Evolutionary conservation across 352 stramenopile species (phyloP).

Genomic region (Globisporangium lucens): DNA sequence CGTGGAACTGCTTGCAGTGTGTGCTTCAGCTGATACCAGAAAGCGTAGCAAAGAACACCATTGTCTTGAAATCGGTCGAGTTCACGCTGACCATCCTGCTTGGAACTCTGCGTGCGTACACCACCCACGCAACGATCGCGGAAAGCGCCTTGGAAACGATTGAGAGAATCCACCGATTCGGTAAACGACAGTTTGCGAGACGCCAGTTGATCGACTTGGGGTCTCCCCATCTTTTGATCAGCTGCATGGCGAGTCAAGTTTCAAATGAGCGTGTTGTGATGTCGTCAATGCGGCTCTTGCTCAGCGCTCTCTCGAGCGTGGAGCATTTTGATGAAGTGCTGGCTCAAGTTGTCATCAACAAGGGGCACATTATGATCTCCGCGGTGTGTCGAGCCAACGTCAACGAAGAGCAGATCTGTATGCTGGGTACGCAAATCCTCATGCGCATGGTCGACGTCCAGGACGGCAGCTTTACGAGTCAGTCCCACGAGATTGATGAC

Average conservation of each 20-base stretch:
- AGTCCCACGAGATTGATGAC: too few relatives aligned
- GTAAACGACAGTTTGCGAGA: neutral
- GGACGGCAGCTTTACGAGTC: conserved; percentile 1
- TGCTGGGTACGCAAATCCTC: conserved; percentile 6
- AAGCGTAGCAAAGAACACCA: neutral
- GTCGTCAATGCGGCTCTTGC: neutral
- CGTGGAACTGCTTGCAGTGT: conserved; percentile 4
- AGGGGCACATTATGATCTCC: conserved; percentile 3
- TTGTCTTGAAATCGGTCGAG: neutral
- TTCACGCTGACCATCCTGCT: neutral
- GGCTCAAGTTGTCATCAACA: conserved; percentile 1
- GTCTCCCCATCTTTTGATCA: neutral
- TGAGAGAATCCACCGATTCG: neutral
- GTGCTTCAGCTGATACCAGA: conserved; percentile 5
- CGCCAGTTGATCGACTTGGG: conserved; percentile 1
- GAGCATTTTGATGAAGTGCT: conserved; percentile 4
- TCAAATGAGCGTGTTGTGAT: conserved; percentile 2
- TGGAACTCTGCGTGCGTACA: neutral
- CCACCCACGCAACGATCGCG: neutral
- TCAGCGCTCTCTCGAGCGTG: conserved; percentile 5
- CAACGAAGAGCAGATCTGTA: conserved; percentile 8
- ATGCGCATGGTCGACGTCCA: conserved; percentile 13
- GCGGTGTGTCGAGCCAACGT: conserved; percentile 2
- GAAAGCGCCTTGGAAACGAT: conserved; percentile 5
- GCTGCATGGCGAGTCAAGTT: neutral